These are phyloP conservation scores for Grosmannia penicillata DNA, from an alignment of 2,329 filamentous ascomycete species.

Conservation along the genomic window DNA sequence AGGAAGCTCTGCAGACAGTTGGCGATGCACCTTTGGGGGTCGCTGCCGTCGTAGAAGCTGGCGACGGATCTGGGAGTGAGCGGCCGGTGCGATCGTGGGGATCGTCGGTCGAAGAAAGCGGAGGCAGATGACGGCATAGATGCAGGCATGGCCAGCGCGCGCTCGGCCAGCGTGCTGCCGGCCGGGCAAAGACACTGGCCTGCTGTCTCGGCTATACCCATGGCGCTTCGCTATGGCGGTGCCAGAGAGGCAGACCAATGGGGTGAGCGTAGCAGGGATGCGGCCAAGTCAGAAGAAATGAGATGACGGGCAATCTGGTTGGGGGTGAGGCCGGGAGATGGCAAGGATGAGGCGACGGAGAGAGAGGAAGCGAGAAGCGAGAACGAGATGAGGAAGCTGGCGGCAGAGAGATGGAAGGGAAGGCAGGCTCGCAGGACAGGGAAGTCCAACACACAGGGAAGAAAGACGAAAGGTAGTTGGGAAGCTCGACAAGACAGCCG, in stretches of 20 bases:
- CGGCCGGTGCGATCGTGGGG: background rate
- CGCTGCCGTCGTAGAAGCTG: slow-evolving; percentile 4
- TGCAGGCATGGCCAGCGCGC: too few relatives aligned
- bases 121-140: too few relatives aligned
- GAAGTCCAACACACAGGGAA: too few relatives aligned
- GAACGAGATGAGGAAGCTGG: background rate
- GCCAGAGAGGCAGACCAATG: background rate
- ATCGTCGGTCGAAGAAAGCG: background rate
- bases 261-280: background rate
- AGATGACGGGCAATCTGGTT: too few relatives aligned
- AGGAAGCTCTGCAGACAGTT: slow-evolving; percentile 8
- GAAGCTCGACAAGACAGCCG: too few relatives aligned
- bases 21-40: slow-evolving; percentile 7
- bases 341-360: background rate
- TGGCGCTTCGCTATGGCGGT: background rate
- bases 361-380: background rate
- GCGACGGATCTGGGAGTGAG: background rate
- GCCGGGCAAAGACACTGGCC: slow-evolving; percentile 9
- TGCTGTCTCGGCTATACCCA: slow-evolving; percentile 8
- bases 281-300: too few relatives aligned
- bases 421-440: too few relatives aligned
- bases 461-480: too few relatives aligned
- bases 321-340: background rate
- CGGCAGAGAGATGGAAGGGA: background rate
- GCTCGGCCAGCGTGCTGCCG: too few relatives aligned